These are phyloP conservation scores for Xylaria sp. DNA, from an alignment of 2,329 filamentous ascomycete species.

Conservation along the genomic window DNA sequence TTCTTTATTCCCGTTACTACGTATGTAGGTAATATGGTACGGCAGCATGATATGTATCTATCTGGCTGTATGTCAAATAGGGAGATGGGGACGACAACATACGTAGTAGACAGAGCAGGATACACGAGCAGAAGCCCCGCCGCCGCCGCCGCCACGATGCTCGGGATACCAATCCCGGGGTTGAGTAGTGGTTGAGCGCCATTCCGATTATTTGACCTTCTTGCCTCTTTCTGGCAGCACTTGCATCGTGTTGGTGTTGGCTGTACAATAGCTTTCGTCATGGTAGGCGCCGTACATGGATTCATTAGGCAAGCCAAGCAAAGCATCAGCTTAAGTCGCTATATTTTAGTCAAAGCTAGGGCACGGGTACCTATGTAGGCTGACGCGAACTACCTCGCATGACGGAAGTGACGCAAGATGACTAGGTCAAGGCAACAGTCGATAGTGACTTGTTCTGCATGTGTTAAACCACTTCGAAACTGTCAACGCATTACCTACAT, in stretches of 20 bases:
- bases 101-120: background rate
- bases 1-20: background rate
- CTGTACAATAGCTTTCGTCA: constrained; percentile 29
- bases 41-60: background rate
- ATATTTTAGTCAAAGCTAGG: background rate
- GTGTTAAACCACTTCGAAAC: constrained; percentile 2
- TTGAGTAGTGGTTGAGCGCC: constrained; percentile 4
- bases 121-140: constrained; percentile 7
- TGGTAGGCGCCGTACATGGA: constrained; percentile 13
- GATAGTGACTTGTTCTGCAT: constrained; percentile 17
- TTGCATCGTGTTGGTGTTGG: background rate
- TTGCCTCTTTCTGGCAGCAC: background rate
- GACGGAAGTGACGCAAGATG: constrained; percentile 25
- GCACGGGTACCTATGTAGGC: constrained; percentile 14
- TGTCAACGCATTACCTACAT: background rate
- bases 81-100: background rate
- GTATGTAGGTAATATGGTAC: constrained; percentile 17
- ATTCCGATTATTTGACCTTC: background rate
- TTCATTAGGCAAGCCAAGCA: constrained; percentile 29
- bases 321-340: constrained; percentile 23
- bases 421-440: constrained; percentile 25
- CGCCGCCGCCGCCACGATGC: constrained; percentile 16
- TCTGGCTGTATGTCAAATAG: background rate
- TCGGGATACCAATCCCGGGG: constrained; percentile 21
- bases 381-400: constrained; percentile 25